These are phyloP conservation scores for Euphrasia arctica DNA, from an alignment of 305 asterid genomes.

Conservation along the genomic window DNA sequence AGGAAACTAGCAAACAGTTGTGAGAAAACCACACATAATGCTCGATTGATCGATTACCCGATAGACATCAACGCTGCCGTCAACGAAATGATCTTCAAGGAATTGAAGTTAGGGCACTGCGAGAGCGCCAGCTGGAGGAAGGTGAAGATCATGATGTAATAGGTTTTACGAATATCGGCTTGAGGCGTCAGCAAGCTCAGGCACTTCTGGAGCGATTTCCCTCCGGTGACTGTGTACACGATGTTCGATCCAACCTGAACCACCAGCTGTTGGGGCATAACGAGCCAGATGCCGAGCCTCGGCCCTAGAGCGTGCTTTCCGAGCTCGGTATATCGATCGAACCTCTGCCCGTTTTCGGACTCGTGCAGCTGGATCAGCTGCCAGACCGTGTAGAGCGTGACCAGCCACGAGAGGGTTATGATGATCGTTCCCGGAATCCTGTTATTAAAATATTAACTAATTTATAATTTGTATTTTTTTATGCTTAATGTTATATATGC, in stretches of 20 bases:
- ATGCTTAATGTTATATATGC: not conserved
- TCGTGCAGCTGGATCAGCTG: slow-evolving; percentile 37
- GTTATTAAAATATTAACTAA: no score
- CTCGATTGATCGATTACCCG: slow-evolving; percentile 16
- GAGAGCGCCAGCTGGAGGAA: slow-evolving; percentile 37
- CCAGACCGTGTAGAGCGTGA: slow-evolving; percentile 44
- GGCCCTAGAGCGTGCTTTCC: slow-evolving; percentile 39
- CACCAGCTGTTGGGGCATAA: slow-evolving; percentile 39
- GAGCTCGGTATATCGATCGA: slow-evolving; percentile 36
- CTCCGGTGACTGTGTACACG: slow-evolving; percentile 54
- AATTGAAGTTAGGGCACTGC: slow-evolving; percentile 47
- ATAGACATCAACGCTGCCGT: slow-evolving; percentile 46
- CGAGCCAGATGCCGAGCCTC: slow-evolving; percentile 32
- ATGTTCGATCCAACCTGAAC: slow-evolving; percentile 46
- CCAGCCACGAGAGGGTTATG: slow-evolving; percentile 28
- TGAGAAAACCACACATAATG: not conserved
- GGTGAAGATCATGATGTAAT: slow-evolving; percentile 33
- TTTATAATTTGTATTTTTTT: not conserved
- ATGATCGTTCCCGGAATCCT: slow-evolving; percentile 35
- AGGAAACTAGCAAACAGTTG: no score
- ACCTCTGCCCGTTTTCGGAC: slow-evolving; percentile 31
- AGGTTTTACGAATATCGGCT: slow-evolving; percentile 25
- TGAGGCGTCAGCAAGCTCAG: slow-evolving; percentile 2
- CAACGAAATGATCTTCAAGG: slow-evolving; percentile 39
- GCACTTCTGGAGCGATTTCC: slow-evolving; percentile 37